Percentiles rank a stretch among this genome's conserved stretches.
These are phyloP conservation scores for Apophysomyces ossiformis DNA, from an alignment of 371 early-diverging fungal species.

Conservation along the genomic window DNA sequence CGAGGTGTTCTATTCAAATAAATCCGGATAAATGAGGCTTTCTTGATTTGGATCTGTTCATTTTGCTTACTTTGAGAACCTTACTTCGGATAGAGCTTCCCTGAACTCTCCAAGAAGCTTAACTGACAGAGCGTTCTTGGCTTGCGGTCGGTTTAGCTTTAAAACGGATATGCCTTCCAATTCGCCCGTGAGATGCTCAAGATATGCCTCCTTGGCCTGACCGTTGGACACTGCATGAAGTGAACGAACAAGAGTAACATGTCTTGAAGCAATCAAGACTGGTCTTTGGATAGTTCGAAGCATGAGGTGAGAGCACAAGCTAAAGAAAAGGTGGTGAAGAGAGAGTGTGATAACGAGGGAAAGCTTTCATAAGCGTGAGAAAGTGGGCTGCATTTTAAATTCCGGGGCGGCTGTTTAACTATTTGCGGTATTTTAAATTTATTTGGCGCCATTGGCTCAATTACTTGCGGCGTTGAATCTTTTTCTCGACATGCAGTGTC, in stretches of 20 bases:
- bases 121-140: constrained; percentile 90
- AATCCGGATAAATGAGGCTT: neutral
- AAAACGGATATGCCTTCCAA: constrained; percentile 82
- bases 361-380: neutral
- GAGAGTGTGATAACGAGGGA: neutral
- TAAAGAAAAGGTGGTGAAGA: neutral
- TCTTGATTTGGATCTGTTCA: neutral
- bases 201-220: constrained; percentile 60
- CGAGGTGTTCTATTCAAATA: constrained; percentile 55
- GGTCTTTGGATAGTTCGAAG: neutral
- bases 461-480: too few species aligned
- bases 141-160: constrained; percentile 84
- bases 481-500: too few species aligned
- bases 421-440: too few species aligned
- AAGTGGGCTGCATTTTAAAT: constrained; percentile 3
- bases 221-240: constrained; percentile 18
- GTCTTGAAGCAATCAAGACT: neutral
- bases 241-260: constrained; percentile 8
- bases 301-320: neutral
- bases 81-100: constrained; percentile 65
- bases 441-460: too few species aligned
- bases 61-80: constrained; percentile 60
- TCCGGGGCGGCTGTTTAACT: neutral
- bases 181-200: constrained; percentile 62
- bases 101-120: constrained; percentile 78